Conservation (phyloP, 345 rosid genomes). For the Salix arbutifolia region DNA sequence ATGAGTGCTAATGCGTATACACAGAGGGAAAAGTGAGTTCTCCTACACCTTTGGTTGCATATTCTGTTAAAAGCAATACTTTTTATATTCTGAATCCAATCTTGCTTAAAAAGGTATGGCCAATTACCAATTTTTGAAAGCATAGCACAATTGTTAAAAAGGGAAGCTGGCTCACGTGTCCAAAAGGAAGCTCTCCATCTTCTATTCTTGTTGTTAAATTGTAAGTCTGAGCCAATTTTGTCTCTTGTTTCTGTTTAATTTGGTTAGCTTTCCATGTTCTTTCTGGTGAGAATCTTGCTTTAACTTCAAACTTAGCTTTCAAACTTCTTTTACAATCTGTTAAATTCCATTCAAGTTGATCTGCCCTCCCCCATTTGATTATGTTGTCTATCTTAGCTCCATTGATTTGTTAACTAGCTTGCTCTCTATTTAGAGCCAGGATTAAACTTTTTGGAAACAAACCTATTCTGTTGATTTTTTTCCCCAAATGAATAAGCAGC, state of each 20-base stretch:
- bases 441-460: neutral
- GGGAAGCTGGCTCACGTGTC: conserved; percentile 50
- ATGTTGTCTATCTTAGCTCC: neutral
- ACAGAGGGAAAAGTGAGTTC: conserved; percentile 66
- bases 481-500: neutral
- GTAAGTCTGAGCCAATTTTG: conserved; percentile 35
- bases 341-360: neutral
- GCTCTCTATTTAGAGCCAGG: neutral
- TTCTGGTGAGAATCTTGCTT: neutral
- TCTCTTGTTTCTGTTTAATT: conserved; percentile 7
- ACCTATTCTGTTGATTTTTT: neutral
- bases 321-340: neutral
- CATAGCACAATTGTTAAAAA: conserved; percentile 50
- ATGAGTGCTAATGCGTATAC: conserved; percentile 52
- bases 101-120: conserved; percentile 47
- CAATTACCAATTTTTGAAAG: conserved; percentile 40
- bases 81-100: conserved; percentile 8
- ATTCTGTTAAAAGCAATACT: neutral
- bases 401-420: neutral
- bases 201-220: conserved; percentile 61
- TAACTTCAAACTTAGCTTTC: neutral
- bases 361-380: neutral
- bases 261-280: neutral
- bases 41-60: neutral
- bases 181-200: conserved; percentile 65